Percentiles rank a stretch among this genome's conserved stretches.
These are phyloP conservation scores for Ceratocystis ficicola DNA, from an alignment of 2,329 filamentous ascomycete genomes.

Conservation along the genomic window DNA sequence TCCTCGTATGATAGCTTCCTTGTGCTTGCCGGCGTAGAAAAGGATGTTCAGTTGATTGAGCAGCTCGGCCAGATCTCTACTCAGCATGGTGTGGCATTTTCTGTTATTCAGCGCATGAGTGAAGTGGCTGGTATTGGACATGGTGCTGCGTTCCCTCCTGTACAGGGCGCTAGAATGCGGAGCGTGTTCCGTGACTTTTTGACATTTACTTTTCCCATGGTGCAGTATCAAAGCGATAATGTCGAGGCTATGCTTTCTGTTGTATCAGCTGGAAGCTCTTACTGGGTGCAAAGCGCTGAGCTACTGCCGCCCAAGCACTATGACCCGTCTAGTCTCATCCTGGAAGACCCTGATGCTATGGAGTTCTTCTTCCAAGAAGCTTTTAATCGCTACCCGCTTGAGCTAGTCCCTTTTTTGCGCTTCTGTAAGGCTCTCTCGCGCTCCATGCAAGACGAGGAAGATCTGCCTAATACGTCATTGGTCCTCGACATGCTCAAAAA, in stretches of 20 bases:
- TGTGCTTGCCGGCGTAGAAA: conserved; percentile 37
- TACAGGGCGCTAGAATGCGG: conserved; percentile 52
- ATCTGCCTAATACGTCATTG: conserved; percentile 24
- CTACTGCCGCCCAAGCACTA: conserved; percentile 21
- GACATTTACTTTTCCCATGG: conserved; percentile 50
- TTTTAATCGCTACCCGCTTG: conserved; percentile 29
- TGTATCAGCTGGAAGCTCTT: conserved; percentile 35
- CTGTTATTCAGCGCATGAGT: conserved; percentile 42
- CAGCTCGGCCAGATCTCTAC: conserved; percentile 39
- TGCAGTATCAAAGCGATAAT: conserved; percentile 62
- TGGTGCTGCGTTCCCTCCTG: conserved; percentile 38
- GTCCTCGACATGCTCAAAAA: conserved; percentile 54
- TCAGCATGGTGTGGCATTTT: conserved; percentile 40
- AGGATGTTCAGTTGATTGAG: conserved; percentile 41
- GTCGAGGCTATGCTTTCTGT: conserved; percentile 54
- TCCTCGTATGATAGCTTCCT: conserved; percentile 48
- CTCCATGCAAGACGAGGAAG: conserved; percentile 25
- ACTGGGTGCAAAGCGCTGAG: conserved; percentile 13
- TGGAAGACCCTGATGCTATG: conserved; percentile 44
- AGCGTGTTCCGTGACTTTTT: conserved; percentile 57
- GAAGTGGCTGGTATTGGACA: conserved; percentile 35
- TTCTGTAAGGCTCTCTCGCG: conserved; percentile 30
- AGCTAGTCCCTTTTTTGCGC: conserved; percentile 31
- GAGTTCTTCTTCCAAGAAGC: conserved; percentile 25
- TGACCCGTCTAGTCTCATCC: conserved; percentile 33